Base-by-base conservation (phyloP, 2,329 filamentous ascomycete genomes). In the Colletotrichum tamarilloi region DNA sequence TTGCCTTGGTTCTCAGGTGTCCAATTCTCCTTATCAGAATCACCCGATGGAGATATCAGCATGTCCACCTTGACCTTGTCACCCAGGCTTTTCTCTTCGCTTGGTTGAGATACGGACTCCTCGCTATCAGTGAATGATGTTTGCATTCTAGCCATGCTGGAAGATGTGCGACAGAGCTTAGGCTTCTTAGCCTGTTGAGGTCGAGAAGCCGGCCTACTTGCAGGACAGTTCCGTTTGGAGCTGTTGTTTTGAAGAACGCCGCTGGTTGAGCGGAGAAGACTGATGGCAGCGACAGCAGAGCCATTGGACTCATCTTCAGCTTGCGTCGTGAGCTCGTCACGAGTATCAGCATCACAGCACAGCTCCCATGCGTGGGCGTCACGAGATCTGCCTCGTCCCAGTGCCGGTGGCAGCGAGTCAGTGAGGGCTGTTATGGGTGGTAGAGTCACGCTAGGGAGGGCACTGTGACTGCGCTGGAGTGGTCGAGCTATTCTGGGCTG, bases 11-110 rank as follows among this genome's bases (percentile, higher is more conserved):
- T 86, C 75, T 85, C 87, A 1, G 87, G 92, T 79, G 86, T 90
- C 89, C 95, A 97, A 80, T 98, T 98, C 84, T 98, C 96, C 84
- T 98, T 98, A 81, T 98, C 96, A 1, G 95, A 98, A 78, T 98
- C 95, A 62, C 60, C 38, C 81, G 58, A 73, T 32, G 68, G 80
- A 28, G 82, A 85, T 12, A 82, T 78, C 57, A 85, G 76, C 77
- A 82, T 81, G 5, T 81, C 81, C 19, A 84, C 78, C 72, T 86
- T 86, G 62, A 83, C 81, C 70, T 83, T 83, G 19, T 75, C 65
- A 26, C 67, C 69, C 42, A 76, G 75, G 11, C 81, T 78, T 38
- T 38, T 42, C 9, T 66, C 60, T 11, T 57, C 46, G 24, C 12
- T 46, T 16, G 16, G 11, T 22, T 14, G n/a, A 14, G n/a, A n/a